Conservation (phyloP, 116 monocot genomes). For the Papilionanthe hybrid region DNA sequence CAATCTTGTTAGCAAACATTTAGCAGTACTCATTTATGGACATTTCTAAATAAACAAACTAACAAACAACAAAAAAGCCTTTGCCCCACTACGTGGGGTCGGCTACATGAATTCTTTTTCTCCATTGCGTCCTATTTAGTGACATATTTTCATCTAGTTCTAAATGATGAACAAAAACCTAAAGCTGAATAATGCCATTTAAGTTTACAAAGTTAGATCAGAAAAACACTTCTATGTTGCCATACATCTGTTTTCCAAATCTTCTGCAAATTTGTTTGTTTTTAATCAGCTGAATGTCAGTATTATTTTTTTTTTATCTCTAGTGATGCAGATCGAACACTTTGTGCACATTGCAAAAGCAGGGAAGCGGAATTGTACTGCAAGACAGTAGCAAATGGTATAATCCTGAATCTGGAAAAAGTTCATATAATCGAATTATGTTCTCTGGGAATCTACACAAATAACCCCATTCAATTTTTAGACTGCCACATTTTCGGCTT, state of each 20-base stretch:
- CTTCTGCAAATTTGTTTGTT: not conserved
- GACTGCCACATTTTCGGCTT: not conserved
- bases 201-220: not conserved
- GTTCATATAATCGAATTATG: not conserved
- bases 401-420: not conserved
- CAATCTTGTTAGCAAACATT: not conserved
- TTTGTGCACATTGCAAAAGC: conserved; percentile 91
- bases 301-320: conserved; percentile 3
- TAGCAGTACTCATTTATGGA: not conserved
- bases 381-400: conserved; percentile 90
- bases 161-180: not conserved
- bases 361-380: conserved; percentile 96
- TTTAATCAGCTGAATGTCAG: not conserved
- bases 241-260: not conserved
- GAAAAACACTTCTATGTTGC: not conserved
- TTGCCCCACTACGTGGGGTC: too few species aligned
- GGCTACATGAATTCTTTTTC: too few species aligned
- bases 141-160: too few species aligned
- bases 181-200: not conserved
- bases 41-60: too few species aligned
- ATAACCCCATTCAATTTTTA: not conserved
- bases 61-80: too few species aligned
- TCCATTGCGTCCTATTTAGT: too few species aligned
- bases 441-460: not conserved
- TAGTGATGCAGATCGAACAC: conserved; percentile 70